These are phyloP conservation scores for Penicillium paradoxum DNA, from an alignment of 495 filamentous ascomycete species.

Conservation along the genomic window DNA sequence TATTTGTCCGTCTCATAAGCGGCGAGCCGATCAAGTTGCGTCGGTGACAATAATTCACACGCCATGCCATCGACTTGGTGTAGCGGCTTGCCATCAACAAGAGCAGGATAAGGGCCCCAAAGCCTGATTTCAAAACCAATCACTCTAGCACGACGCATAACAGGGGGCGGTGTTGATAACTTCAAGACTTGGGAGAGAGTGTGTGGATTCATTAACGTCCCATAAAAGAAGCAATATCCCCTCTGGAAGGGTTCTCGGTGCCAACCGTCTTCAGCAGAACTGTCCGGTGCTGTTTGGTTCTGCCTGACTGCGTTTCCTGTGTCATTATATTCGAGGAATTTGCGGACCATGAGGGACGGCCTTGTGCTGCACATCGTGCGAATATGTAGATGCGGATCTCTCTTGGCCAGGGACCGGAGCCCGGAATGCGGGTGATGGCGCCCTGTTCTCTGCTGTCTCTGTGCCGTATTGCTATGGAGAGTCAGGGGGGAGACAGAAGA, in stretches of 20 bases:
- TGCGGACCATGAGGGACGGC: conserved; percentile 10
- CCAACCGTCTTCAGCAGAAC: not conserved
- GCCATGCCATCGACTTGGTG: conserved; percentile 6
- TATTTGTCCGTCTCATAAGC: conserved; percentile 15
- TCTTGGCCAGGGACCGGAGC: no score
- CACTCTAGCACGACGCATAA: conserved; percentile 9
- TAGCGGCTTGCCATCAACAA: conserved; percentile 3
- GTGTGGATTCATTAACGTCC: conserved; percentile 10
- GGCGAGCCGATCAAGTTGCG: conserved; percentile 9
- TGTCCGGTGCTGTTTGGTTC: not conserved
- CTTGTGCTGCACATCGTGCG: not conserved
- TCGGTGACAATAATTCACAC: conserved; percentile 6
- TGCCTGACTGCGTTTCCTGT: conserved; percentile 1
- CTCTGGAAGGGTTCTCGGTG: not conserved
- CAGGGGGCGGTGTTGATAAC: not conserved
- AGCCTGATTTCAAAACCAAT: conserved; percentile 11
- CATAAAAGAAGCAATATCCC: conserved; percentile 13
- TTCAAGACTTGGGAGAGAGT: conserved; percentile 4
- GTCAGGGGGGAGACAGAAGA: no score
- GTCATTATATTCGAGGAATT: conserved; percentile 5
- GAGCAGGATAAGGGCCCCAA: conserved; percentile 14
- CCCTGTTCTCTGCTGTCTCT: no score
- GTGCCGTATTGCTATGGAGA: no score
- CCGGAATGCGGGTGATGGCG: no score
- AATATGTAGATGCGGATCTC: no score